Conservation (phyloP, 768 basidiomycete species). For the Leucocoprinus sp. region DNA sequence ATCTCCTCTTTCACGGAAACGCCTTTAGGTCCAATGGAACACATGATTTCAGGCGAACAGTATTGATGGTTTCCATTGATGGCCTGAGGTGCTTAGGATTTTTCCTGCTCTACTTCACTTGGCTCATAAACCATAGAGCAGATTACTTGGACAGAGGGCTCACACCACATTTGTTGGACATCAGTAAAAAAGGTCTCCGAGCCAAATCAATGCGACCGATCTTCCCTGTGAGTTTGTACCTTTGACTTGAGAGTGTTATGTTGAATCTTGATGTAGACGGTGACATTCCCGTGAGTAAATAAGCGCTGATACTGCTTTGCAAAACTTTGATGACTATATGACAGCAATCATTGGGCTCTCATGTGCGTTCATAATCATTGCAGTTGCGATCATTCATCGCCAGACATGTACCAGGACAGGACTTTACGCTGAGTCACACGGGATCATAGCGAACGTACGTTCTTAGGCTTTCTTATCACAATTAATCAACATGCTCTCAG, state of each 20-base stretch:
- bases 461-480: not conserved
- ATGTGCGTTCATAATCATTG: conserved; percentile 41
- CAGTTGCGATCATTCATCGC: not conserved
- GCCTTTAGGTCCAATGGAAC: conserved; percentile 69
- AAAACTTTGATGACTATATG: conserved; percentile 1
- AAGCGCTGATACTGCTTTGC: not conserved
- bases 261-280: conserved; percentile 40
- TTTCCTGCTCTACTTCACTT: not conserved
- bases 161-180: conserved; percentile 74
- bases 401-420: conserved; percentile 59
- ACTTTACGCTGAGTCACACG: conserved; percentile 82
- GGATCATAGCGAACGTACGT: conserved; percentile 80
- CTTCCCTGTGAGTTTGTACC: conserved; percentile 53
- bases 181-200: conserved; percentile 76
- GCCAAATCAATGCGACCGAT: conserved; percentile 85
- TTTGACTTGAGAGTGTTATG: not conserved
- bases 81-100: conserved; percentile 53
- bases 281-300: conserved; percentile 79
- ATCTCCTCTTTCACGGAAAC: conserved; percentile 28
- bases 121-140: conserved; percentile 37
- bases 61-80: conserved; percentile 81
- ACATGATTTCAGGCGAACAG: conserved; percentile 72
- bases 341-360: conserved; percentile 83
- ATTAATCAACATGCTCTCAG: conserved; percentile 26
- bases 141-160: conserved; percentile 82